Evolutionary conservation across 176 grass and related monocot genomes (phyloP).

Genomic region (Thinopyrum elongatum): DNA sequence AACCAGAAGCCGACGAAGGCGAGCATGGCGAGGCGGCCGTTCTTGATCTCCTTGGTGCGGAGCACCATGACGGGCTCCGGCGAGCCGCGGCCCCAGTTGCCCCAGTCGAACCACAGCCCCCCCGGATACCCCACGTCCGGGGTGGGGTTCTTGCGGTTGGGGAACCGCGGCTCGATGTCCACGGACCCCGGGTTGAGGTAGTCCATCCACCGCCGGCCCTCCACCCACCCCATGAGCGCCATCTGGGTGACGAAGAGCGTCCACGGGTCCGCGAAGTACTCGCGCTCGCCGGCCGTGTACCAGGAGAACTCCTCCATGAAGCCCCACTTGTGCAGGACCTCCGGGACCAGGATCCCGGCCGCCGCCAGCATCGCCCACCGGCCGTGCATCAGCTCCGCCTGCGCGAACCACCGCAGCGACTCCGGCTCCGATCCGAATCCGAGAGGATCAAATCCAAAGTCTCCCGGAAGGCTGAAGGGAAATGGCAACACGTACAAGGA

Average conservation of each 20-base stretch:
- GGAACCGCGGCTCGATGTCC: conserved; percentile 61
- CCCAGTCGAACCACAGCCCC: conserved; percentile 87
- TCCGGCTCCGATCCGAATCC: conserved; percentile 83
- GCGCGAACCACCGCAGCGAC: conserved; percentile 68
- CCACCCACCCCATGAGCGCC: conserved; percentile 90
- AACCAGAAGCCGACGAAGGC: conserved; percentile 91
- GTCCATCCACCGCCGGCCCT: conserved; percentile 91
- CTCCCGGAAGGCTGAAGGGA: conserved; percentile 69
- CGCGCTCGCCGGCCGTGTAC: conserved; percentile 64
- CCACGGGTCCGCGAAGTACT: conserved; percentile 73
- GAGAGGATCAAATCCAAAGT: conserved; percentile 87
- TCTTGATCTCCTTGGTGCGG: conserved; percentile 98
- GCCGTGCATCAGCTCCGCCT: conserved; percentile 87
- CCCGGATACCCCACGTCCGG: conserved; percentile 87
- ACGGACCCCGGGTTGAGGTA: conserved; percentile 66
- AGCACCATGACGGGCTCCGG: conserved; percentile 95
- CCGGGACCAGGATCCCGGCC: conserved; percentile 69
- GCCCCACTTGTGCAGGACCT: conserved; percentile 44
- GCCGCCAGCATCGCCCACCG: conserved; percentile 94
- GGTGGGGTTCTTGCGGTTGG: conserved; percentile 60
- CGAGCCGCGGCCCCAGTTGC: conserved; percentile 84
- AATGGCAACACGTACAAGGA: neutral
- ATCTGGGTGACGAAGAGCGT: conserved; percentile 80
- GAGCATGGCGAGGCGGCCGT: conserved; percentile 89
- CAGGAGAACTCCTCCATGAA: conserved; percentile 76